A percentile compares a stretch with the other conserved stretches of the same genome.
Conservation (phyloP, 1,284 basidiomycete genomes). For the Ustilago crameri region DNA sequence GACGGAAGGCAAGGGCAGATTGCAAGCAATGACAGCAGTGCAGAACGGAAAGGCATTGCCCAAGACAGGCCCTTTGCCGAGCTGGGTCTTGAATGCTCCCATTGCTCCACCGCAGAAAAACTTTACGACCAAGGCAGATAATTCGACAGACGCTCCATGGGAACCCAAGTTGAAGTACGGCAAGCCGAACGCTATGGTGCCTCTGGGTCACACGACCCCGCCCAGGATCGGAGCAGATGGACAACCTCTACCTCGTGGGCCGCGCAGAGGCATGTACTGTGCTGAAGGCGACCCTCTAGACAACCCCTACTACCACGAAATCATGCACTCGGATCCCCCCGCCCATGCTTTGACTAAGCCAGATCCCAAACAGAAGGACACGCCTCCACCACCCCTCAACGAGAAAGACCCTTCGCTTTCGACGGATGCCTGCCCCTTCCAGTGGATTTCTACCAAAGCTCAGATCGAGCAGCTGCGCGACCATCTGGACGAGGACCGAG, state of each 20-base stretch:
- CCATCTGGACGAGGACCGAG: slow-evolving; percentile 69
- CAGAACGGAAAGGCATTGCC: slow-evolving; percentile 44
- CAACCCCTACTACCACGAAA: slow-evolving; percentile 65
- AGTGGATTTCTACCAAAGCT: slow-evolving; percentile 77
- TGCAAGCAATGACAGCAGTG: slow-evolving; percentile 29
- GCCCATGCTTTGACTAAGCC: slow-evolving; percentile 65
- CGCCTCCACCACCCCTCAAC: slow-evolving; percentile 54
- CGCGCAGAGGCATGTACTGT: slow-evolving; percentile 62
- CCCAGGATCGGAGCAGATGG: slow-evolving; percentile 22
- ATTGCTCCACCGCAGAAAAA: slow-evolving; percentile 62
- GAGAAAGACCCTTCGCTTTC: slow-evolving; percentile 68
- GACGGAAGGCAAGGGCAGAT: neutral
- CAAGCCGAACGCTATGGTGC: slow-evolving; percentile 63
- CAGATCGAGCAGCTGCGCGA: slow-evolving; percentile 76
- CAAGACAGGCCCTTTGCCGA: slow-evolving; percentile 52
- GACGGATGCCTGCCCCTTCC: slow-evolving; percentile 78
- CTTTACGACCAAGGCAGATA: slow-evolving; percentile 63
- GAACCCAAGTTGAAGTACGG: slow-evolving; percentile 52
- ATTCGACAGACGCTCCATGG: slow-evolving; percentile 52
- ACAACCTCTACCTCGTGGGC: slow-evolving; percentile 21
- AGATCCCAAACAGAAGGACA: slow-evolving; percentile 19
- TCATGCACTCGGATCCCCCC: slow-evolving; percentile 48
- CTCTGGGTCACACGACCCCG: slow-evolving; percentile 42
- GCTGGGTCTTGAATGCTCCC: slow-evolving; percentile 56
- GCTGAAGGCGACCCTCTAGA: slow-evolving; percentile 62